Conservation (phyloP, 345 rosid species). For the Syzygium aromaticum region DNA sequence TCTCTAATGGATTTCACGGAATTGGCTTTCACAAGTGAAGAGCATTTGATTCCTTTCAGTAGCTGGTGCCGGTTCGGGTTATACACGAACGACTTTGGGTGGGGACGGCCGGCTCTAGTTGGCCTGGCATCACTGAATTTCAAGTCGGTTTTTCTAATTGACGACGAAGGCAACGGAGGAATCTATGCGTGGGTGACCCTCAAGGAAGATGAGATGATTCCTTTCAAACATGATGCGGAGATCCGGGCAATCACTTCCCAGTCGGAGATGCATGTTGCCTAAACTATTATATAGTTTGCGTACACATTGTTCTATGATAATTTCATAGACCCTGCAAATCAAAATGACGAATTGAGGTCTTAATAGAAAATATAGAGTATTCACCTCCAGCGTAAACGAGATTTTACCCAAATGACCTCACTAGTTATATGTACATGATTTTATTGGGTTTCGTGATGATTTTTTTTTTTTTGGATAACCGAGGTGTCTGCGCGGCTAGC, state of each 20-base stretch:
- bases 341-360: background rate
- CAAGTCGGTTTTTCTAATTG: constrained; percentile 25
- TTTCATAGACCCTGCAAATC: background rate
- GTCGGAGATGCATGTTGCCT: too few species aligned
- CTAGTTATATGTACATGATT: background rate
- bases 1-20: background rate
- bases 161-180: constrained; percentile 20
- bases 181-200: constrained; percentile 43
- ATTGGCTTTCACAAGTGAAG: too few species aligned
- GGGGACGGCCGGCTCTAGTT: constrained; percentile 41
- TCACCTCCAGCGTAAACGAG: background rate
- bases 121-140: constrained; percentile 13
- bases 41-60: too few species aligned
- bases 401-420: background rate
- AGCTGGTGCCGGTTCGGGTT: constrained; percentile 20
- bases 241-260: too few species aligned
- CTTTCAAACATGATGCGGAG: background rate
- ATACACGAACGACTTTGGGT: constrained; percentile 42
- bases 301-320: background rate
- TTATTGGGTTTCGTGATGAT: background rate
- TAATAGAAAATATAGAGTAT: background rate
- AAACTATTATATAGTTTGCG: background rate
- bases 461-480: too few species aligned
- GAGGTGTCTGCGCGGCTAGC: too few species aligned
- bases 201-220: background rate